Evolutionary conservation across 208 protist species (phyloP).

Genomic region (Eutreptiella sp.): DNA sequence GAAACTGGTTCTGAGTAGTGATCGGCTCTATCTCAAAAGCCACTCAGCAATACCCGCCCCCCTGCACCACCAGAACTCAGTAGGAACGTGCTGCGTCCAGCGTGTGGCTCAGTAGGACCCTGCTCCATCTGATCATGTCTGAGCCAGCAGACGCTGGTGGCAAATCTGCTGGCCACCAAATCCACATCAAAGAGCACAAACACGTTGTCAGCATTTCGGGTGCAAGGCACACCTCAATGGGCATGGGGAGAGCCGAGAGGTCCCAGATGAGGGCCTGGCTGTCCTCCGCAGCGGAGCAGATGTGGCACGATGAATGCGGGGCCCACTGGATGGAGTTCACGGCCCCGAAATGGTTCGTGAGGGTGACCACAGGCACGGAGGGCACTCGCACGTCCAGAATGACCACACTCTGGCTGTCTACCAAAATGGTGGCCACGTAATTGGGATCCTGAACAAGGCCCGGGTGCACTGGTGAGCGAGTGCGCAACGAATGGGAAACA

Average conservation of each 20-base stretch:
- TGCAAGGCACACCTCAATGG: slow-evolving; percentile 31
- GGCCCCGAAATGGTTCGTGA: slow-evolving; percentile 68
- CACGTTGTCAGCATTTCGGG: not conserved
- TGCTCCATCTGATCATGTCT: too few relatives aligned
- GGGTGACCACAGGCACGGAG: slow-evolving; percentile 64
- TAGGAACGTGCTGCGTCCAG: too few relatives aligned
- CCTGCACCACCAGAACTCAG: too few relatives aligned
- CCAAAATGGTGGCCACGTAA: slow-evolving; percentile 90
- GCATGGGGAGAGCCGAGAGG: slow-evolving; percentile 55
- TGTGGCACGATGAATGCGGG: slow-evolving; percentile 80
- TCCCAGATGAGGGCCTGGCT: slow-evolving; percentile 95
- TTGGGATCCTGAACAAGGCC: too few relatives aligned
- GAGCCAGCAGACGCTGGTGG: too few relatives aligned
- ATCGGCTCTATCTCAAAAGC: slow-evolving; percentile 17
- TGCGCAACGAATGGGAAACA: not conserved
- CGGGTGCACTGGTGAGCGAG: slow-evolving; percentile 6
- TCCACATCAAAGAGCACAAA: not conserved
- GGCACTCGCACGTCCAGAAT: slow-evolving; percentile 91
- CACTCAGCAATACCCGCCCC: too few relatives aligned
- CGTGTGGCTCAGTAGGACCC: too few relatives aligned
- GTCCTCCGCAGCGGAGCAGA: slow-evolving; percentile 92
- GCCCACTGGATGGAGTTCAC: slow-evolving; percentile 94
- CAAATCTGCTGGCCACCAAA: not conserved
- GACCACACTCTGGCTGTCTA: slow-evolving; percentile 83
- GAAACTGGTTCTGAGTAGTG: too few relatives aligned